Conservation (phyloP, 805 yeast genomes). For the Lachancea sp. region DNA sequence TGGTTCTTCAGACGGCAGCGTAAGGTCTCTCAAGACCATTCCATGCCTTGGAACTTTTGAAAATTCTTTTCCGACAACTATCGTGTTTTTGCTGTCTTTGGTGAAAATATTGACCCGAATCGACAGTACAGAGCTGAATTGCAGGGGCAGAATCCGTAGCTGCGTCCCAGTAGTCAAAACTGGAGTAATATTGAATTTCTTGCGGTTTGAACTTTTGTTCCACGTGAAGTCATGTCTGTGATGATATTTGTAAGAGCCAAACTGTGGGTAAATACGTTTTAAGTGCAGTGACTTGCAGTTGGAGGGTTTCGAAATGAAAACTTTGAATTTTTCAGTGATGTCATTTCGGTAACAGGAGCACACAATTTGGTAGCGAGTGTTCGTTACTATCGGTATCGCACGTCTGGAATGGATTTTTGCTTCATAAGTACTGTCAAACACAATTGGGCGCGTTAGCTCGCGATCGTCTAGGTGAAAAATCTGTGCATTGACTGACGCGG, state of each 20-base stretch:
- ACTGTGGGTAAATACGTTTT: slow-evolving; percentile 14
- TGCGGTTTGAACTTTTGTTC: slow-evolving; percentile 8
- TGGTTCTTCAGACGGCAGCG: slow-evolving; percentile 5
- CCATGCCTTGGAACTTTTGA: slow-evolving; percentile 13
- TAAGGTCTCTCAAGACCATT: slow-evolving; percentile 15
- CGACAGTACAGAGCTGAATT: slow-evolving; percentile 2
- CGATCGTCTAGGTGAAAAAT: slow-evolving; percentile 21
- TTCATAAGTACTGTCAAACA: slow-evolving; percentile 12
- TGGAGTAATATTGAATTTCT: slow-evolving; percentile 10
- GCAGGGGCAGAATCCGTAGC: slow-evolving; percentile 18
- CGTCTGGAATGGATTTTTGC: slow-evolving; percentile 10
- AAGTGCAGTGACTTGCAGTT: not conserved
- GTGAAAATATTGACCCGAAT: slow-evolving; percentile 23
- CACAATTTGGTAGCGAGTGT: slow-evolving; percentile 18
- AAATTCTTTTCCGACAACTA: slow-evolving; percentile 13
- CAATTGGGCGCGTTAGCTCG: slow-evolving; percentile 19
- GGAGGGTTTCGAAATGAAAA: not conserved
- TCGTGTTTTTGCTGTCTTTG: slow-evolving; percentile 11
- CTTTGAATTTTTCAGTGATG: not conserved
- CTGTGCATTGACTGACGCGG: slow-evolving; percentile 17
- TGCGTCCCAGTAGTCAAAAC: slow-evolving; percentile 13
- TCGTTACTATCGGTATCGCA: slow-evolving; percentile 17
- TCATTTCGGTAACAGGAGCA: slow-evolving; percentile 16
- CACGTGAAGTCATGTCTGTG: slow-evolving; percentile 10
- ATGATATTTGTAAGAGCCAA: slow-evolving; percentile 24